Evolutionary conservation across 495 filamentous ascomycete species (phyloP).

Genomic region (Hyaloscypha finlandica): DNA sequence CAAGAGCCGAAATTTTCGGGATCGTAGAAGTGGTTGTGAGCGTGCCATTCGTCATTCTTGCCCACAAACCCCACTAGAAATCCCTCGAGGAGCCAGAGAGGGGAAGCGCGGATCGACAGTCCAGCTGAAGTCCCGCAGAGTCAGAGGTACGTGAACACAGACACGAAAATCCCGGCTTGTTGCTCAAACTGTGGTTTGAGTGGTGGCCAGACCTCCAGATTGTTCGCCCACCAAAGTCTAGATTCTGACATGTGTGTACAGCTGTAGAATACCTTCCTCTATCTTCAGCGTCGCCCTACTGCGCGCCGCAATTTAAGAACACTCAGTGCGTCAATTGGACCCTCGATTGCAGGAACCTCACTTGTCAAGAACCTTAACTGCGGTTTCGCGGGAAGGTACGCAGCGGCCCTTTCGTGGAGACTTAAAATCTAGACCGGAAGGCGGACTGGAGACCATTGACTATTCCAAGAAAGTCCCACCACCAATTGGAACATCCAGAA

Average conservation of each 20-base stretch:
- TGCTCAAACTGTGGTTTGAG: not conserved
- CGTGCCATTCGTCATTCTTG: not conserved
- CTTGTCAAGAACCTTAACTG: not conserved
- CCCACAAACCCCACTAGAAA: conserved; percentile 13
- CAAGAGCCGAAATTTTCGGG: conserved; percentile 4
- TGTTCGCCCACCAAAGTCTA: conserved; percentile 11
- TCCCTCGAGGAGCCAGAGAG: not conserved
- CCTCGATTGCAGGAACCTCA: not conserved
- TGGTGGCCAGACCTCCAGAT: conserved; percentile 5
- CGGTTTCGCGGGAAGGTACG: conserved; percentile 11
- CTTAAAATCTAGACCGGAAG: conserved; percentile 2
- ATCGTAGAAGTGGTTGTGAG: not conserved
- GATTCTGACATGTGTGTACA: conserved; percentile 6
- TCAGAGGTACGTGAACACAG: conserved; percentile 4
- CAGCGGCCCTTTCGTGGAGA: conserved; percentile 11
- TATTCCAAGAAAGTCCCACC: not conserved
- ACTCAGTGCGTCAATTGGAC: not conserved
- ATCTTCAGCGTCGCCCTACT: not conserved
- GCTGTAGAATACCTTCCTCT: not conserved
- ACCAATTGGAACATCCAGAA: conserved; percentile 9
- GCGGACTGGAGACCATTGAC: conserved; percentile 8
- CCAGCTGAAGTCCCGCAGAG: conserved; percentile 5
- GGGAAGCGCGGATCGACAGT: not conserved
- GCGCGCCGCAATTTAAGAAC: not conserved
- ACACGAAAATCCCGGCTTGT: not conserved